A percentile compares a stretch with the other conserved stretches of the same genome.
These are phyloP conservation scores for Articulospora tetracladia DNA, from an alignment of 495 filamentous ascomycete species.

Conservation along the genomic window DNA sequence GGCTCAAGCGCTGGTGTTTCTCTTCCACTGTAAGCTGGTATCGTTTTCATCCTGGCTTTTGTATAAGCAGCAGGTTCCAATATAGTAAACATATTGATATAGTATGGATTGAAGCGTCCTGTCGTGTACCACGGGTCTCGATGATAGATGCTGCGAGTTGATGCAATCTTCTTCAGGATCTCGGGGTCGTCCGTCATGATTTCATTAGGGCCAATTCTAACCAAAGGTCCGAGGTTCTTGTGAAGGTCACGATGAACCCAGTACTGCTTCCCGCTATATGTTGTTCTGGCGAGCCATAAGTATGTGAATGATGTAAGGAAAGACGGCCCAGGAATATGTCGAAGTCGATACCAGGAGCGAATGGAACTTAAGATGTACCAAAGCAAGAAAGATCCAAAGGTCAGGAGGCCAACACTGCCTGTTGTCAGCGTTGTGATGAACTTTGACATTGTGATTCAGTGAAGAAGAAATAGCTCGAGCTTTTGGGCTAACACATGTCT, in stretches of 20 bases:
- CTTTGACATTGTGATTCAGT: too few species aligned
- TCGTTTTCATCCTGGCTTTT: slow-evolving; percentile 30
- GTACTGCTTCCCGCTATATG: not conserved
- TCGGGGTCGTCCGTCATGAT: slow-evolving; percentile 37
- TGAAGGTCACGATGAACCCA: not conserved
- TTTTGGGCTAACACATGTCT: too few species aligned
- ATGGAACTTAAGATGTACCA: not conserved
- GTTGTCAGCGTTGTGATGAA: too few species aligned
- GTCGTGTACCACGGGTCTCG: slow-evolving; percentile 29
- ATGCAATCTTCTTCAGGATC: slow-evolving; percentile 27
- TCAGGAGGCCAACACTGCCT: too few species aligned
- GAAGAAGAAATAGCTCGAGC: too few species aligned
- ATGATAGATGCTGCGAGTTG: slow-evolving; percentile 31
- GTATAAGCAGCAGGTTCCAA: slow-evolving; percentile 30
- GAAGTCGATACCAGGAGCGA: not conserved
- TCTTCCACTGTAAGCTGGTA: slow-evolving; percentile 38
- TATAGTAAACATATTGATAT: slow-evolving; percentile 33
- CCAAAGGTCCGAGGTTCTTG: slow-evolving; percentile 26
- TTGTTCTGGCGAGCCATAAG: not conserved
- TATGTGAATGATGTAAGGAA: not conserved
- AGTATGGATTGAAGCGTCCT: slow-evolving; percentile 25
- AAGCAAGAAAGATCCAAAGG: not conserved
- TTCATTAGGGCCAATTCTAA: slow-evolving; percentile 39
- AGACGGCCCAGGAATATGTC: not conserved
- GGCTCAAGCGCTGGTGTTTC: slow-evolving; percentile 35